These are phyloP conservation scores for Terana coerulea DNA, from an alignment of 768 basidiomycete species.

Conservation along the genomic window DNA sequence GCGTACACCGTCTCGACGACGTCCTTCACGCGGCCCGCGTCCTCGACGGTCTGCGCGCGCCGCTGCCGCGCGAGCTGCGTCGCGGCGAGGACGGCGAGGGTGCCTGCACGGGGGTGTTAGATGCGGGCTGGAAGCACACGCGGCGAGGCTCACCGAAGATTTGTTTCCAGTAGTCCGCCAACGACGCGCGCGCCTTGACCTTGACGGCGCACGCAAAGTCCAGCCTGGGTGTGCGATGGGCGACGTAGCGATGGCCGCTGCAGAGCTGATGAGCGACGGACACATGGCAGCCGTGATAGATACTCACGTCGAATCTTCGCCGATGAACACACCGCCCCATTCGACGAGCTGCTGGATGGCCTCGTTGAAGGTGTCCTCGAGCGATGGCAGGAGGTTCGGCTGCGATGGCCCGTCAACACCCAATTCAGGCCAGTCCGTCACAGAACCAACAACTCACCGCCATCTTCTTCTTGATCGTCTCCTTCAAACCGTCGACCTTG, in stretches of 20 bases:
- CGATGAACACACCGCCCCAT: conserved; percentile 70
- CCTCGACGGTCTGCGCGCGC: neutral
- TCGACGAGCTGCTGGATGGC: conserved; percentile 73
- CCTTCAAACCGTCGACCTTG: conserved; percentile 53
- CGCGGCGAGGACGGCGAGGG: neutral
- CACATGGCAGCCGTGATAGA: neutral
- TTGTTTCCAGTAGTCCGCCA: conserved; percentile 64
- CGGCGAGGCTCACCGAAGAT: conserved; percentile 51
- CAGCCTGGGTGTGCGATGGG: conserved; percentile 66
- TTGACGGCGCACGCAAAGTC: conserved; percentile 62
- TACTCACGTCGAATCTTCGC: conserved; percentile 61
- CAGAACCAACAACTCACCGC: neutral
- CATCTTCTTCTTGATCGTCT: conserved; percentile 43
- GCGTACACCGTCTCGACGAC: conserved; percentile 80
- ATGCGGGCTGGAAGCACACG: neutral
- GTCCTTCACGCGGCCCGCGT: conserved; percentile 53
- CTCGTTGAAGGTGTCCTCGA: conserved; percentile 73
- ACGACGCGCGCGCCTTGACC: conserved; percentile 62
- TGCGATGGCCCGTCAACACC: conserved; percentile 22
- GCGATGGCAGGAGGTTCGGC: conserved; percentile 51
- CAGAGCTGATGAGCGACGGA: neutral
- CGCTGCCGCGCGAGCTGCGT: neutral
- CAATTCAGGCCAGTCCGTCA: neutral
- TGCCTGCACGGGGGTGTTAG: neutral
- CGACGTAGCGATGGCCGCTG: conserved; percentile 72